Evolutionary conservation across 306 rosid genomes (phyloP), one percentile per base, ranked within the genome.

Genomic region (Vigna radiata): DNA sequence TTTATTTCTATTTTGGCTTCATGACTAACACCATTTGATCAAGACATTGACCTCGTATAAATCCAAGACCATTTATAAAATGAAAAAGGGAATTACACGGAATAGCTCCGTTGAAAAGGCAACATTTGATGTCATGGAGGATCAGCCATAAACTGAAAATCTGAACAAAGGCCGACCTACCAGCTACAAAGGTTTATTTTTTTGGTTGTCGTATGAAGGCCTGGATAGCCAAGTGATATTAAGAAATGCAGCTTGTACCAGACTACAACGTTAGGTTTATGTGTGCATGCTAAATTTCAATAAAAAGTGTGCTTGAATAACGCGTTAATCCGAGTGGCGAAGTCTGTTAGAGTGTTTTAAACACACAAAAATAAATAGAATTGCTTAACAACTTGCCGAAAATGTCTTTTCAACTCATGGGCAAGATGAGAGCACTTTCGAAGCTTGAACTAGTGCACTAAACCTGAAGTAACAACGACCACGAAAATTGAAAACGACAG

Each of bases 171-270:
- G 55, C 43, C 14, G 18, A 29, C 61, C 29, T 68, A 69, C 15
- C 9, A 27, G 48, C 16, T 56, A 23, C 37, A 13, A 59, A 25
- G 19, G 18, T 59, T 59, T 9, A 10, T 62, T 74, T 17, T 11
- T 75, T 36, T 61, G 52, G 19, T 7, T 8, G 36, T 29, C 50
- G 33, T 47, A 8, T 3, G 2, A 58, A 9, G 12, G 31, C 77
- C 68, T n/a, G 12, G 15, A 15, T 44, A 16, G 58, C 70, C 70
- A 74, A 75, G 66, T 60, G 49, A n/a, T 46, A 61, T n/a, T 23
- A 46, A n/a, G 59, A 59, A 46, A 31, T 49, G 43, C 39, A 63
- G 27, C 39, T 25, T 64, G 61, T 60, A 27, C 1, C 39, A 46
- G 9, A 50, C 53, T 64, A 36, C 54, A 50, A 37, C 47, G 11